A percentile compares a stretch with the other conserved stretches of the same genome.
Evolutionary conservation across 495 filamentous ascomycete genomes (phyloP).

Genomic region (Hapsidospora chrysogenum): DNA sequence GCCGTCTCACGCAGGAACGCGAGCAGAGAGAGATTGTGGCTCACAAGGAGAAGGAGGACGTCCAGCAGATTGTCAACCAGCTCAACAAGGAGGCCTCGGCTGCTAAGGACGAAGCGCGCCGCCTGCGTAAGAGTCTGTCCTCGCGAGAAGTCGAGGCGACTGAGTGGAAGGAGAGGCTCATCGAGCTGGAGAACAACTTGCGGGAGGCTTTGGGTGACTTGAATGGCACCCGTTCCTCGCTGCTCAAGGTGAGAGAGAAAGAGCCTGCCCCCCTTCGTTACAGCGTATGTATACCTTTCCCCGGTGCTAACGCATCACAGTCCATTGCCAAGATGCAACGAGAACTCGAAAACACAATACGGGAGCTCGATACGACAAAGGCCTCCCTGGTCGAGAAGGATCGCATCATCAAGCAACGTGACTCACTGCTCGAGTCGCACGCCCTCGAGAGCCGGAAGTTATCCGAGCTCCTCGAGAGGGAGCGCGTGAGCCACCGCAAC

Average conservation of each 20-base stretch:
- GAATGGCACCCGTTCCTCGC: conserved; percentile 68
- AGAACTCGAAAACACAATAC: conserved; percentile 65
- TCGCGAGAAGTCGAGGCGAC: conserved; percentile 73
- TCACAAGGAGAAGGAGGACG: conserved; percentile 74
- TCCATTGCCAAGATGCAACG: conserved; percentile 76
- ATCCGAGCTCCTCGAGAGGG: conserved; percentile 78
- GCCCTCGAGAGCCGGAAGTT: conserved; percentile 74
- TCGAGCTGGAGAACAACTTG: conserved; percentile 77
- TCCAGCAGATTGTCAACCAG: conserved; percentile 56
- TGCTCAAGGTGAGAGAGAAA: conserved; percentile 67
- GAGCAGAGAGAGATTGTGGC: conserved; percentile 77
- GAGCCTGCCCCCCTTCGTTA: neutral
- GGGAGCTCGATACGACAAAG: conserved; percentile 65
- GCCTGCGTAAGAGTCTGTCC: conserved; percentile 64
- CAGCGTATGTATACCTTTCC: neutral
- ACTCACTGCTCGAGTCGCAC: conserved; percentile 75
- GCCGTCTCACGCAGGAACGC: conserved; percentile 58
- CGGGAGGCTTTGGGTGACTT: conserved; percentile 68
- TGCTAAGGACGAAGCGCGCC: conserved; percentile 74
- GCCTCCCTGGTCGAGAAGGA: conserved; percentile 72
- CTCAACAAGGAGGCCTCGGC: conserved; percentile 64
- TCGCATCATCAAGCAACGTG: conserved; percentile 74
- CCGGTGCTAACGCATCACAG: conserved; percentile 17
- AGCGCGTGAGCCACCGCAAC: conserved; percentile 65
- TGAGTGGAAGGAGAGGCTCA: conserved; percentile 74